Evolutionary conservation across 805 yeast species (phyloP).

Genomic region (Kazachstania viticola): DNA sequence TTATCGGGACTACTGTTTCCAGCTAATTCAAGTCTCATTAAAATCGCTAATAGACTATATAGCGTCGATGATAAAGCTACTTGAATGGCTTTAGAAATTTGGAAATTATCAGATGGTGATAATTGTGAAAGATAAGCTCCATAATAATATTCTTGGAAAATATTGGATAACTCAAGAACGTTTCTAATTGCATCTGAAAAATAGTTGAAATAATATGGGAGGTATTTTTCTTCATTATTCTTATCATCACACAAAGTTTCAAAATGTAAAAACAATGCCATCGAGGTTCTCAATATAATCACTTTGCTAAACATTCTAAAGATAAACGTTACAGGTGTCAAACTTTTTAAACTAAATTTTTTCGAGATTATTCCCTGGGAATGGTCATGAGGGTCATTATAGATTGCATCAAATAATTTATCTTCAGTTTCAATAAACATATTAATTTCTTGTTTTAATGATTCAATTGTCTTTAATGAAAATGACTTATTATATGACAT

Average conservation of each 20-base stretch:
- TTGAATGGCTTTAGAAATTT: conserved; percentile 19
- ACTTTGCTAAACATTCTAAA: conserved; percentile 16
- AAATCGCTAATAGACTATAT: conserved; percentile 14
- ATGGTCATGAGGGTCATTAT: neutral
- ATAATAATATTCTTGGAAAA: conserved; percentile 14
- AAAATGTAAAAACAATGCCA: conserved; percentile 21
- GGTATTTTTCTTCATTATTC: neutral
- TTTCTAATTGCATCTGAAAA: conserved; percentile 6
- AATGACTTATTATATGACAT: conserved; percentile 10
- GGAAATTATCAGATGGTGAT: conserved; percentile 13
- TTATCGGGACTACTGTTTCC: neutral
- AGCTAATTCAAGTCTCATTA: conserved; percentile 12
- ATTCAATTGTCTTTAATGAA: conserved; percentile 10
- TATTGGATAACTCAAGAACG: conserved; percentile 1
- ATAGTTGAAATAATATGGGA: conserved; percentile 14
- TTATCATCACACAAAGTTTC: conserved; percentile 8
- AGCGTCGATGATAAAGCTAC: conserved; percentile 16
- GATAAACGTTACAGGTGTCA: conserved; percentile 12
- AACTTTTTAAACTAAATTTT: conserved; percentile 3
- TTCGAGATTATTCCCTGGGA: conserved; percentile 1
- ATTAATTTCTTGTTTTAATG: conserved; percentile 9
- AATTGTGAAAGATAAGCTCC: conserved; percentile 9
- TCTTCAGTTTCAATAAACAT: conserved; percentile 10
- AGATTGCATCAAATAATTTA: neutral
- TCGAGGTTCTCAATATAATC: conserved; percentile 16